Conservation (phyloP, 305 asterid species). For the Salvia sclarea region DNA sequence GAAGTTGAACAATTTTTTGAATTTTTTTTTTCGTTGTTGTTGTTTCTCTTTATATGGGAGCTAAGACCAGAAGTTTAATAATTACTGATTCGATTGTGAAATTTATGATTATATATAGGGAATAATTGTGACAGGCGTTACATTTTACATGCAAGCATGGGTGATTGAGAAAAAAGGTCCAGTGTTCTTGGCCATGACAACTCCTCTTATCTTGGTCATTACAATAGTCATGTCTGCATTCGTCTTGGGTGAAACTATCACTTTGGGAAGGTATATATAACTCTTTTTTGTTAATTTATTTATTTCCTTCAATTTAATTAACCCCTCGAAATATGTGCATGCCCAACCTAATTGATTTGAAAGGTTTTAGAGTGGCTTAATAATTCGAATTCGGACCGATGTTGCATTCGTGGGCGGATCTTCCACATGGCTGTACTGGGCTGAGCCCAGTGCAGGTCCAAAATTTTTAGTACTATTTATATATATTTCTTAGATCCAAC, state of each 20-base stretch:
- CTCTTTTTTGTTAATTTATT: too few species aligned
- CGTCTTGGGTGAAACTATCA: conserved; percentile 54
- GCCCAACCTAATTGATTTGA: background rate
- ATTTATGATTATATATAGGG: conserved; percentile 42
- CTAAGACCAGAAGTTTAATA: too few species aligned
- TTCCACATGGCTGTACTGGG: too few species aligned
- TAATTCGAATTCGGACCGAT: too few species aligned
- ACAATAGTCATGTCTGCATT: conserved; percentile 54
- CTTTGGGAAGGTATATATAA: conserved; percentile 65
- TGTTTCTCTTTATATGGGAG: too few species aligned
- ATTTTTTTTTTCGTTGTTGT: too few species aligned
- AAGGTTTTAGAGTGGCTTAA: background rate
- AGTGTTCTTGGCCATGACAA: conserved; percentile 60
- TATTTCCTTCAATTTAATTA: background rate
- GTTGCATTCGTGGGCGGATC: too few species aligned
- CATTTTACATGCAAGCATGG: conserved; percentile 78
- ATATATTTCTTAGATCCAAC: too few species aligned
- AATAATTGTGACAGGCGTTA: conserved; percentile 62
- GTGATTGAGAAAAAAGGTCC: conserved; percentile 79
- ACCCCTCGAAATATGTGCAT: background rate
- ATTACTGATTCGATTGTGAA: background rate
- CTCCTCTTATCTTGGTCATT: conserved; percentile 54
- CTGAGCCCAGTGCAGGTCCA: too few species aligned
- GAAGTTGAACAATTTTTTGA: background rate
- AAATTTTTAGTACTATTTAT: too few species aligned